Conservation (phyloP, 2,329 filamentous ascomycete species). For the Neocatenulostroma microsporum region DNA sequence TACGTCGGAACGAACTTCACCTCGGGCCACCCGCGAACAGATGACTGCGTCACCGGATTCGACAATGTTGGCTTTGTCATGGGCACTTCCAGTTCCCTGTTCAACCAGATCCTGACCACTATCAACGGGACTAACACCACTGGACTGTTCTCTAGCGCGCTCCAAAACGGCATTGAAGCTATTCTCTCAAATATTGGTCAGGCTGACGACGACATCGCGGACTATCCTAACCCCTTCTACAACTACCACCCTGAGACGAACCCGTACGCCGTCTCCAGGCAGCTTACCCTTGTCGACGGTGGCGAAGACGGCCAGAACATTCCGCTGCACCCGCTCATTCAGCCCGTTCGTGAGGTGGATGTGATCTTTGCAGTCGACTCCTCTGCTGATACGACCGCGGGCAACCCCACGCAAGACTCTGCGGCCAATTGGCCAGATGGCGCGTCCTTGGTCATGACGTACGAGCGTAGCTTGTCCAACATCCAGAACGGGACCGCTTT, state of each 20-base stretch:
- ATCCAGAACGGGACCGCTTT: constrained; percentile 63
- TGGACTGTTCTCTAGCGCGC: constrained; percentile 33
- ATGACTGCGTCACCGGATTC: constrained; percentile 67
- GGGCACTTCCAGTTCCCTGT: constrained; percentile 69
- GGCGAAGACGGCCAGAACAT: constrained; percentile 73
- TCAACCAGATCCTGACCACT: constrained; percentile 67
- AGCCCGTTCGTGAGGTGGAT: constrained; percentile 63
- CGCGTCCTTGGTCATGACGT: constrained; percentile 65
- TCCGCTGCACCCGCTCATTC: constrained; percentile 68
- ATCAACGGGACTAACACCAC: constrained; percentile 46
- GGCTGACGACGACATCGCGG: constrained; percentile 63
- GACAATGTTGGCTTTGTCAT: constrained; percentile 78
- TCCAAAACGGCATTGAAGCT: constrained; percentile 45
- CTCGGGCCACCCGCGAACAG: constrained; percentile 49
- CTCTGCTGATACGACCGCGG: constrained; percentile 58
- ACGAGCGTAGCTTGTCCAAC: constrained; percentile 53
- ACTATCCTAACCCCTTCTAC: constrained; percentile 73
- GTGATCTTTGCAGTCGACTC: constrained; percentile 75
- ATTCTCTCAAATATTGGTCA: constrained; percentile 51
- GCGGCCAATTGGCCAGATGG: constrained; percentile 66
- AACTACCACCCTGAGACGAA: constrained; percentile 55
- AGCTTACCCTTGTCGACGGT: constrained; percentile 68
- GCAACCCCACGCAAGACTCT: constrained; percentile 22
- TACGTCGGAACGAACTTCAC: constrained; percentile 68
- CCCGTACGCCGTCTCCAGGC: constrained; percentile 43